Evolutionary conservation across 345 rosid genomes (phyloP).

Genomic region (Pugionium cornutum): DNA sequence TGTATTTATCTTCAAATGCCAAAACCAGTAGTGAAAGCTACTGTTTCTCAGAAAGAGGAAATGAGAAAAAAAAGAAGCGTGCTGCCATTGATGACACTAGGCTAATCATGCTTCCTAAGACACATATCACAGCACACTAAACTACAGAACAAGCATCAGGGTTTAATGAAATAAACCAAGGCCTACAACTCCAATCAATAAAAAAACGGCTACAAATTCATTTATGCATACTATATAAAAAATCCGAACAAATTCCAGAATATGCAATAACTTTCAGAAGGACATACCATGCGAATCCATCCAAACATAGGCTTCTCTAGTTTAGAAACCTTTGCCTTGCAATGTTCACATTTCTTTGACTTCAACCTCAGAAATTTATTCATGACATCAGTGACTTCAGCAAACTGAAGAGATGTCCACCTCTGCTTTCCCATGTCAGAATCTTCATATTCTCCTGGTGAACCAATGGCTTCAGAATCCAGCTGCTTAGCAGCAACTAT

Average conservation of each 20-base stretch:
- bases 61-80: conserved; percentile 16
- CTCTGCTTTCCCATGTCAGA: conserved; percentile 36
- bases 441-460: conserved; percentile 37
- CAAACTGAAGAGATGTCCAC: conserved; percentile 89
- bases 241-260: neutral
- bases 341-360: conserved; percentile 48
- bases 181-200: conserved; percentile 1
- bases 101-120: conserved; percentile 18
- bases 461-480: conserved; percentile 38
- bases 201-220: neutral
- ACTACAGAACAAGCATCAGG: conserved; percentile 12
- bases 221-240: conserved; percentile 4
- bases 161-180: conserved; percentile 5
- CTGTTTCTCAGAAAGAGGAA: neutral
- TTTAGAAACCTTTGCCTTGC: conserved; percentile 44
- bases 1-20: conserved; percentile 9
- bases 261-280: conserved; percentile 29
- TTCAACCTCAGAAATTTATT: conserved; percentile 53
- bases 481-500: conserved; percentile 66
- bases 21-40: conserved; percentile 16
- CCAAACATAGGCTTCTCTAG: conserved; percentile 70
- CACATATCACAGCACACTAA: conserved; percentile 18
- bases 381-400: conserved; percentile 59
- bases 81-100: conserved; percentile 6
- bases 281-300: conserved; percentile 75